phyloP scores from a whole-genome alignment of 2,329 filamentous ascomycete species.

The Dissoconium aciculare region DNA sequence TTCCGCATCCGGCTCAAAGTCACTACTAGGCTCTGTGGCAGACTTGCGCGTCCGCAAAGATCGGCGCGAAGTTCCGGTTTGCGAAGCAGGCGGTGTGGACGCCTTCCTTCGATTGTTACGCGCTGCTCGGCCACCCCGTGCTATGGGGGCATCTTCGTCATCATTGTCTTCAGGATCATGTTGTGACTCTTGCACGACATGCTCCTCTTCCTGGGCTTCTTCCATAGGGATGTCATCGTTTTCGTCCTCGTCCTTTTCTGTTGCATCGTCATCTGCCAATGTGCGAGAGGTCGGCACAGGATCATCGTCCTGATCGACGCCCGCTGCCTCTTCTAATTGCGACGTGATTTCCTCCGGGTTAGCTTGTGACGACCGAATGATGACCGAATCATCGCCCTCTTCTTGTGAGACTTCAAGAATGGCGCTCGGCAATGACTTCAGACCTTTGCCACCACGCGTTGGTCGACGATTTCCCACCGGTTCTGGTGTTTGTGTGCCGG shows the following conservation, averaged over 20 bases:
- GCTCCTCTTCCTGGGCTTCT: conserved; percentile 28
- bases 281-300: conserved; percentile 15
- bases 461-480: conserved; percentile 26
- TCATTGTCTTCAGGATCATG: conserved; percentile 33
- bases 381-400: conserved; percentile 25
- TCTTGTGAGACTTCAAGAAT: conserved; percentile 42
- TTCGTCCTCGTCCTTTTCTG: conserved; percentile 22
- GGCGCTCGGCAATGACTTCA: conserved; percentile 34
- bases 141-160: conserved; percentile 41
- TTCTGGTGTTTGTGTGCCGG: conserved; percentile 39
- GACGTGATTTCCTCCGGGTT: conserved; percentile 23
- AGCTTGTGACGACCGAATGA: conserved; percentile 24
- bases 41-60: conserved; percentile 30
- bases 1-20: conserved; percentile 47
- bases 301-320: conserved; percentile 15
- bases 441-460: conserved; percentile 33
- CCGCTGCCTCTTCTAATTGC: conserved; percentile 16
- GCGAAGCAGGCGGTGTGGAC: conserved; percentile 18
- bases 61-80: conserved; percentile 24
- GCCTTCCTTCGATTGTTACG: conserved; percentile 17
- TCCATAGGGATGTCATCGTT: conserved; percentile 22
- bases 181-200: conserved; percentile 30
- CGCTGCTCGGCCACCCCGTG: conserved; percentile 30
- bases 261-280: conserved; percentile 11
- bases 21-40: conserved; percentile 42